These are phyloP conservation scores for Nitzschia inconspicua DNA, from an alignment of 108 stramenopile species.

Conservation along the genomic window DNA sequence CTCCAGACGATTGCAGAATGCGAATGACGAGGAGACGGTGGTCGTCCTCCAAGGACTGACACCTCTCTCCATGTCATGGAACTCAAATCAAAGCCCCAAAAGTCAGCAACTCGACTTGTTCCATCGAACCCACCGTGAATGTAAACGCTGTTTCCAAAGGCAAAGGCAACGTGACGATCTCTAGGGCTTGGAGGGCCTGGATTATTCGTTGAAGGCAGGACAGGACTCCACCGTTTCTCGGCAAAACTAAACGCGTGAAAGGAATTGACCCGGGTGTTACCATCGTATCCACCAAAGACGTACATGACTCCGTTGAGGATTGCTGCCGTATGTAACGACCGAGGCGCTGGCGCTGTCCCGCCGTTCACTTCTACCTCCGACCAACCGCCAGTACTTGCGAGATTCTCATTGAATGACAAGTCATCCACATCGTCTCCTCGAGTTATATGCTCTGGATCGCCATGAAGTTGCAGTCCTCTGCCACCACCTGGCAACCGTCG, in stretches of 20 bases:
- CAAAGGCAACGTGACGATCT: constrained; percentile 88
- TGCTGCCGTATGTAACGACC: constrained; percentile 90
- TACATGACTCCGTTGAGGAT: constrained; percentile 43
- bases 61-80: constrained; percentile 80
- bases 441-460: too few relatives aligned
- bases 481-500: too few relatives aligned
- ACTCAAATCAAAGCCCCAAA: constrained; percentile 87
- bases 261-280: constrained; percentile 84
- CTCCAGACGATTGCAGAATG: constrained; percentile 91
- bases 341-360: constrained; percentile 45
- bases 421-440: too few relatives aligned
- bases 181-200: constrained; percentile 70
- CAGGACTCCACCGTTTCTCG: constrained; percentile 57
- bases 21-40: constrained; percentile 91
- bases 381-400: too few relatives aligned
- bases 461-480: too few relatives aligned
- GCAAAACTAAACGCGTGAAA: constrained; percentile 91
- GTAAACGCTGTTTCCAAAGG: constrained; percentile 73
- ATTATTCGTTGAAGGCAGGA: constrained; percentile 48
- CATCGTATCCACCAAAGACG: constrained; percentile 81
- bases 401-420: too few relatives aligned
- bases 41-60: constrained; percentile 23
- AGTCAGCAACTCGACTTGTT: constrained; percentile 82
- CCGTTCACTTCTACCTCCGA: constrained; percentile 3
- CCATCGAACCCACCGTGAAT: constrained; percentile 94